A percentile compares a stretch with the other conserved stretches of the same genome.
Evolutionary conservation across 495 filamentous ascomycete species (phyloP).

Genomic region (Podospora tetraspora): DNA sequence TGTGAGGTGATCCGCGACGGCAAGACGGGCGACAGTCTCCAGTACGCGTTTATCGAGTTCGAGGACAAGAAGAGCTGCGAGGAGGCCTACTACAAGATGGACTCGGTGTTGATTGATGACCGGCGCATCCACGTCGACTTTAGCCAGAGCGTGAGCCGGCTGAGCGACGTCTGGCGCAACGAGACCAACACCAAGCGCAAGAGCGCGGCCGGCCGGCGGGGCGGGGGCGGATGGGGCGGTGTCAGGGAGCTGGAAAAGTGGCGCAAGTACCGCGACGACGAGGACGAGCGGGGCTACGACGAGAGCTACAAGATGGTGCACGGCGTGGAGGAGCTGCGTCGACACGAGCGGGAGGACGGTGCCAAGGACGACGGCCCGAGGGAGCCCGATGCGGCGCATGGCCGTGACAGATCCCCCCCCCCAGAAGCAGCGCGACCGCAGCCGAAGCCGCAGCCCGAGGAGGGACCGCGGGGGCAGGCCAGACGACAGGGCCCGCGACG

Average conservation of each 20-base stretch:
- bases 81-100: constrained; percentile 98
- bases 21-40: constrained; percentile 87
- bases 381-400: constrained; percentile 5
- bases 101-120: constrained; percentile 91
- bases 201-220: constrained; percentile 41
- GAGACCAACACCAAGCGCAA: constrained; percentile 80
- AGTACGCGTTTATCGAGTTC: constrained; percentile 98
- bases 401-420: constrained; percentile 16
- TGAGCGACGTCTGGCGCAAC: constrained; percentile 86
- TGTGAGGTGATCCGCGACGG: constrained; percentile 96
- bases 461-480: constrained; percentile 29
- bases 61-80: constrained; percentile 88
- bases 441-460: constrained; percentile 40
- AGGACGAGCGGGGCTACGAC: constrained; percentile 40
- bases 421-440: constrained; percentile 26
- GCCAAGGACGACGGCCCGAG: constrained; percentile 7
- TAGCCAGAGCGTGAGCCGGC: constrained; percentile 87
- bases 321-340: constrained; percentile 62
- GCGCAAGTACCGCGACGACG: constrained; percentile 76
- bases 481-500: constrained; percentile 11
- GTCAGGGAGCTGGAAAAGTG: constrained; percentile 81
- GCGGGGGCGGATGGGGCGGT: constrained; percentile 87
- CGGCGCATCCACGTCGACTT: constrained; percentile 98
- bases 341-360: constrained; percentile 32
- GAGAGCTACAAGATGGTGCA: constrained; percentile 75